A percentile compares a stretch with the other conserved stretches of the same genome.
Evolutionary conservation across 2,329 filamentous ascomycete species (phyloP).

Genomic region (Passalora sequoiae): DNA sequence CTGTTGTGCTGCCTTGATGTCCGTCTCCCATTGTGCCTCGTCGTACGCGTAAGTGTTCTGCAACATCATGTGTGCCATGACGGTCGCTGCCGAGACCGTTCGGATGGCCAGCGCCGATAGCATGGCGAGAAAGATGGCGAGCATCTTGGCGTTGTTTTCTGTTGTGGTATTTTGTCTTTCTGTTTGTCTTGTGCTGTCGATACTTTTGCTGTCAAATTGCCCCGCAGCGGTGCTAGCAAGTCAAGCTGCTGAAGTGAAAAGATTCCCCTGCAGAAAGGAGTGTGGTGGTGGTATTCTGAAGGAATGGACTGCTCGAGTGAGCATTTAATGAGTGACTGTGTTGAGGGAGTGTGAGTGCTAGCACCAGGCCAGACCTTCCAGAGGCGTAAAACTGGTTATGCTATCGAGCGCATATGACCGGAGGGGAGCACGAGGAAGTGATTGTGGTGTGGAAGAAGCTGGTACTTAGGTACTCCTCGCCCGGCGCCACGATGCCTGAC

Average conservation of each 20-base stretch:
- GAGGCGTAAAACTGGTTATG: conserved; percentile 21
- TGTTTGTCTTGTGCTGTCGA: neutral
- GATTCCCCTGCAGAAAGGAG: conserved; percentile 1
- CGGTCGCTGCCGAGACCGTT: conserved; percentile 27
- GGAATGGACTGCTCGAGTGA: conserved; percentile 22
- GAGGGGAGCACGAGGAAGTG: conserved; percentile 10
- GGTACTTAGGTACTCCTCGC: conserved; percentile 18
- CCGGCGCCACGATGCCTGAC: conserved; percentile 14
- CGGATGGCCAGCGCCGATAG: conserved; percentile 25
- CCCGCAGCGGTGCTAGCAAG: conserved; percentile 4
- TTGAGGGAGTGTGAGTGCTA: conserved; percentile 24
- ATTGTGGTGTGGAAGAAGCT: conserved; percentile 14
- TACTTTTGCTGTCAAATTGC: neutral
- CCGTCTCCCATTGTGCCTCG: conserved; percentile 31
- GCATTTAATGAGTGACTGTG: conserved; percentile 22
- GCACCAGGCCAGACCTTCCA: conserved; percentile 28
- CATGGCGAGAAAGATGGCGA: conserved; percentile 19
- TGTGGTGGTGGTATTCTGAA: conserved; percentile 14
- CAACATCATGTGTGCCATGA: conserved; percentile 37
- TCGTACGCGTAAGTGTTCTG: conserved; percentile 35
- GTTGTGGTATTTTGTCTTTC: conserved; percentile 2
- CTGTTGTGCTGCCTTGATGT: conserved; percentile 32
- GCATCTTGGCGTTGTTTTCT: conserved; percentile 12
- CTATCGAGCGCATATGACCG: conserved; percentile 18
- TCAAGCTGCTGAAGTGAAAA: conserved; percentile 1